These are phyloP conservation scores for Penicillium argentinense DNA, from an alignment of 495 filamentous ascomycete genomes.

Conservation along the genomic window DNA sequence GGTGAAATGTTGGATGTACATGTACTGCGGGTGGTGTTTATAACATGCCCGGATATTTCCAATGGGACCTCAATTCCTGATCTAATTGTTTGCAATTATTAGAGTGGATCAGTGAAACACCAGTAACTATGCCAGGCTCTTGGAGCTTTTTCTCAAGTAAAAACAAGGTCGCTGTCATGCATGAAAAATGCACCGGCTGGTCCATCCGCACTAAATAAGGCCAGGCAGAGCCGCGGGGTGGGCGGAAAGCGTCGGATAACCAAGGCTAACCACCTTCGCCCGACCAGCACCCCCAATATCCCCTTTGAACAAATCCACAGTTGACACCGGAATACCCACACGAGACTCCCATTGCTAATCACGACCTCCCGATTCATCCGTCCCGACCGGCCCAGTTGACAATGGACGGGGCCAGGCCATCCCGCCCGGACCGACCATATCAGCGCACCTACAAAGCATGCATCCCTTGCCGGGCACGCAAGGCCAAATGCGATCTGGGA, in stretches of 20 bases:
- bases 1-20: too few relatives aligned
- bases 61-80: too few relatives aligned
- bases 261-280: not conserved
- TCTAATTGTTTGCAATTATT: too few relatives aligned
- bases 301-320: not conserved
- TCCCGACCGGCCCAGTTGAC: conserved; percentile 12
- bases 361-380: conserved; percentile 22
- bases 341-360: conserved; percentile 7
- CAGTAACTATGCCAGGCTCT: too few relatives aligned
- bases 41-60: too few relatives aligned
- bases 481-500: conserved; percentile 48
- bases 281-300: not conserved
- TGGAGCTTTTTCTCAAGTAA: too few relatives aligned
- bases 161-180: too few relatives aligned
- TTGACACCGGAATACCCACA: conserved; percentile 3
- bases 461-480: conserved; percentile 47
- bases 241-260: conserved; percentile 2
- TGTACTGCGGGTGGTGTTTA: too few relatives aligned
- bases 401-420: conserved; percentile 41
- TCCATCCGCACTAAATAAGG: too few relatives aligned
- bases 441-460: conserved; percentile 53
- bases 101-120: too few relatives aligned
- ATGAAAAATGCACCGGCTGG: too few relatives aligned
- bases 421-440: conserved; percentile 40
- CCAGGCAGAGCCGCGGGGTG: not conserved